Conservation (phyloP, 2,329 filamentous ascomycete species). For the Cercospora sesami region DNA sequence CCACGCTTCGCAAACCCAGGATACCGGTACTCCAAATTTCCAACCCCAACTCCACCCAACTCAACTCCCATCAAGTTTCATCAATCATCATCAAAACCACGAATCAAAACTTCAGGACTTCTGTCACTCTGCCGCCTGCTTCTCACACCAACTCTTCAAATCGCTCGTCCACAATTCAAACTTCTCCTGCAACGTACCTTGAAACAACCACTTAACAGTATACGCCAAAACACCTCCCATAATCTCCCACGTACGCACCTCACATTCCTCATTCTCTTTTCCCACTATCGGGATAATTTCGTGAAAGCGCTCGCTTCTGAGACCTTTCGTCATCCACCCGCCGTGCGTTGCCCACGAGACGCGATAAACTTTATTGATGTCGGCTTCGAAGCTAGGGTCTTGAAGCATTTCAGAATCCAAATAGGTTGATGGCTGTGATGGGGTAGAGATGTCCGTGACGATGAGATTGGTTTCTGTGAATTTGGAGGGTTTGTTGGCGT, state of each 20-base stretch:
- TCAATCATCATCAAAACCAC: neutral
- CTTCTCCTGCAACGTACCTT: slow-evolving; percentile 32
- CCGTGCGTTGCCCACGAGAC: slow-evolving; percentile 32
- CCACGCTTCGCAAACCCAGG: neutral
- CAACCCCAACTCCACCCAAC: neutral
- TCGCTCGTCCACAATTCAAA: slow-evolving; percentile 33
- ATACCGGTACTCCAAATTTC: neutral
- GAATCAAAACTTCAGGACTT: neutral
- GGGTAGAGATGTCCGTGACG: slow-evolving; percentile 34
- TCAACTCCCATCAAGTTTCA: neutral
- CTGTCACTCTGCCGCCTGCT: neutral
- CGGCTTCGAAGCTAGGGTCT: slow-evolving; percentile 24
- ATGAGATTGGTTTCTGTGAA: slow-evolving; percentile 24
- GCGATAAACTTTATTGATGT: slow-evolving; percentile 30
- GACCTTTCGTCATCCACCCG: slow-evolving; percentile 28
- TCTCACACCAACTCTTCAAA: slow-evolving; percentile 32
- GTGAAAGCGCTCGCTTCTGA: slow-evolving; percentile 35
- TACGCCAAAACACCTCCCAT: slow-evolving; percentile 32
- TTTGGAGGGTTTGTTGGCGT: slow-evolving; percentile 30
- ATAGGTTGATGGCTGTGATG: slow-evolving; percentile 28
- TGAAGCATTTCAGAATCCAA: slow-evolving; percentile 21
- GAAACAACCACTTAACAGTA: slow-evolving; percentile 34
- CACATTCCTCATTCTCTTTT: slow-evolving; percentile 27
- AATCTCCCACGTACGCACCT: slow-evolving; percentile 36
- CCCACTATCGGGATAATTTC: slow-evolving; percentile 31